phyloP scores from a whole-genome alignment of 169 alveolate species.

The Cryptosporidium baileyi region DNA sequence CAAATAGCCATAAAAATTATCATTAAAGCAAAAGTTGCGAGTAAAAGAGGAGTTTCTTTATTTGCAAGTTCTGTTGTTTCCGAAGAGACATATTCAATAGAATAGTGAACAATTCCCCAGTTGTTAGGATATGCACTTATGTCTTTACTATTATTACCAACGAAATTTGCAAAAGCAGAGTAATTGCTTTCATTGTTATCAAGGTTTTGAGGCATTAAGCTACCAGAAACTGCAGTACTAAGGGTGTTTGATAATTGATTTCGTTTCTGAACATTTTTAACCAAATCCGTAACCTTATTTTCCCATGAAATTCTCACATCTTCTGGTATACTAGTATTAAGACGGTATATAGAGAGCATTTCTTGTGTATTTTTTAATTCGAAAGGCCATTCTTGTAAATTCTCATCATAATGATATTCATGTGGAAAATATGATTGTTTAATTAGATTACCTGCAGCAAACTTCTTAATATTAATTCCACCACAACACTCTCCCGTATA shows the following conservation, averaged over 20 bases:
- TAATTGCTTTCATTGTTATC: background rate
- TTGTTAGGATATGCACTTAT: slow-evolving; percentile 11
- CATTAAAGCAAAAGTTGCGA: slow-evolving; percentile 62
- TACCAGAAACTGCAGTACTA: background rate
- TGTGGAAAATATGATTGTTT: slow-evolving; percentile 48
- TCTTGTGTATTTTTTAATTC: slow-evolving; percentile 43
- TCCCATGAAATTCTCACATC: slow-evolving; percentile 65
- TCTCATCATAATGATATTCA: slow-evolving; percentile 32
- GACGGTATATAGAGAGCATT: slow-evolving; percentile 51
- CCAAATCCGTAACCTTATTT: slow-evolving; percentile 33
- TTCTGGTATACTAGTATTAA: slow-evolving; percentile 41
- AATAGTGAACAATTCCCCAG: slow-evolving; percentile 54
- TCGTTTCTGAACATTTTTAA: slow-evolving; percentile 28
- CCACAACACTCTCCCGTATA: slow-evolving; percentile 65
- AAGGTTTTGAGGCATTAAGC: background rate
- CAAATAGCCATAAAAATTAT: slow-evolving; percentile 59
- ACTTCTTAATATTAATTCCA: slow-evolving; percentile 32
- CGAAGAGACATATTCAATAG: slow-evolving; percentile 48
- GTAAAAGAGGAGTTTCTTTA: slow-evolving; percentile 62
- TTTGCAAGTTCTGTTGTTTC: slow-evolving; percentile 66
- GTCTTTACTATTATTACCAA: background rate
- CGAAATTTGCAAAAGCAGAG: background rate
- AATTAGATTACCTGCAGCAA: slow-evolving; percentile 58
- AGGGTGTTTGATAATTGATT: background rate
- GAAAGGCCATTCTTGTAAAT: slow-evolving; percentile 56